Evolutionary conservation across 495 filamentous ascomycete genomes (phyloP).

Genomic region (Podospora tetraspora): DNA sequence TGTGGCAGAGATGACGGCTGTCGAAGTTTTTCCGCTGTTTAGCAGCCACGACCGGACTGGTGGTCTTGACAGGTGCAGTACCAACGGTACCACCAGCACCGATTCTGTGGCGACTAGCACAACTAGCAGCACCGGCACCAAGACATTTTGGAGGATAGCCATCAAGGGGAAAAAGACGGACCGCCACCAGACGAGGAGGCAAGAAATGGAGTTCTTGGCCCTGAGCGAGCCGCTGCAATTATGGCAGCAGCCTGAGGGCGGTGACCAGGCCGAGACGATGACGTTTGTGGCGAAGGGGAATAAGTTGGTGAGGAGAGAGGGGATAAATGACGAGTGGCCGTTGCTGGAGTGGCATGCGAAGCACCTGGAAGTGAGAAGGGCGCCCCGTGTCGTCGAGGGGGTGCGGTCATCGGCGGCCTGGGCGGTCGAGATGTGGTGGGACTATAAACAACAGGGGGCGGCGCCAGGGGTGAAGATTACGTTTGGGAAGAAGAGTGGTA

Average conservation of each 20-base stretch:
- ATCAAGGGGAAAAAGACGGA: not conserved
- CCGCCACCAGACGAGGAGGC: not conserved
- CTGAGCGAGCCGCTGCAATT: not conserved
- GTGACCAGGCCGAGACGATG: not conserved
- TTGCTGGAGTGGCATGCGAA: not conserved
- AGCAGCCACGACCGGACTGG: too few relatives aligned
- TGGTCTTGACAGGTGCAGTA: not conserved
- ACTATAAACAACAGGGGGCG: not conserved
- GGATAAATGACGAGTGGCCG: not conserved
- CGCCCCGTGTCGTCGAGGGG: not conserved
- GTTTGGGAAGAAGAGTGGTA: not conserved
- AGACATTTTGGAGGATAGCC: not conserved
- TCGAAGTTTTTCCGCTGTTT: not conserved
- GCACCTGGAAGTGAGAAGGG: not conserved
- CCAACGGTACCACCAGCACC: not conserved
- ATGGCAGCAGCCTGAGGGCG: not conserved
- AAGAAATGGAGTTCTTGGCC: not conserved
- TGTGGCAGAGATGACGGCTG: not conserved
- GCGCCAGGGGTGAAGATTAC: conserved; percentile 4
- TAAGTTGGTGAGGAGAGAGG: not conserved
- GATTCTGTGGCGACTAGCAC: not conserved
- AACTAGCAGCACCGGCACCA: not conserved
- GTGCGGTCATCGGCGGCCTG: not conserved
- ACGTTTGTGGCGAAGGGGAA: not conserved
- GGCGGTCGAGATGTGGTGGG: conserved; percentile 5